Percentiles rank a stretch among this genome's conserved stretches.
Conservation (phyloP, 768 basidiomycete species). For the Lactarius trivialis region DNA sequence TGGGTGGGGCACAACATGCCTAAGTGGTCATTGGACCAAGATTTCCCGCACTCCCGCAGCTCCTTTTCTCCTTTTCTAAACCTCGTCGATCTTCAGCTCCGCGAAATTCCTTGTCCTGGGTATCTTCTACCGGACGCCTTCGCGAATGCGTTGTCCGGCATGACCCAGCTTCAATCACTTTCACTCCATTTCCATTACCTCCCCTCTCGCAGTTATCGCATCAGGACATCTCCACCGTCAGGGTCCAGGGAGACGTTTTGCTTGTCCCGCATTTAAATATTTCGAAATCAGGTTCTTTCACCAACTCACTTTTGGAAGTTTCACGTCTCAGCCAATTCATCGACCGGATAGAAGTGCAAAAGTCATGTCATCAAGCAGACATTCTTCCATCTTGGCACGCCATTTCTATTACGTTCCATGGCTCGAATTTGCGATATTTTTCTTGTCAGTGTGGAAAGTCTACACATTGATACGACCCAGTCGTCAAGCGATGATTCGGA, state of each 20-base stretch:
- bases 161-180: neutral
- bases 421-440: too few species aligned
- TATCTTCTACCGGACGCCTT: neutral
- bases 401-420: too few species aligned
- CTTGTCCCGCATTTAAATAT: too few species aligned
- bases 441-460: too few species aligned
- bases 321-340: too few species aligned
- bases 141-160: neutral
- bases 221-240: neutral
- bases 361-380: too few species aligned
- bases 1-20: neutral
- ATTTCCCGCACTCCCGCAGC: neutral
- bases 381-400: too few species aligned
- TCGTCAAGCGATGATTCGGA: too few species aligned
- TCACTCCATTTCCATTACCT: neutral
- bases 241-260: neutral
- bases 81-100: neutral
- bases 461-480: too few species aligned
- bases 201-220: neutral
- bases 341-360: too few species aligned
- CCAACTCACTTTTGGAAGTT: too few species aligned
- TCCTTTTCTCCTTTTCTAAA: neutral
- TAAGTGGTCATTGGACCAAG: neutral
- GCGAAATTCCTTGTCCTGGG: neutral
- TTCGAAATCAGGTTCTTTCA: too few species aligned